Conservation (phyloP, 352 stramenopile species). For the Globisporangium orthogonon region DNA sequence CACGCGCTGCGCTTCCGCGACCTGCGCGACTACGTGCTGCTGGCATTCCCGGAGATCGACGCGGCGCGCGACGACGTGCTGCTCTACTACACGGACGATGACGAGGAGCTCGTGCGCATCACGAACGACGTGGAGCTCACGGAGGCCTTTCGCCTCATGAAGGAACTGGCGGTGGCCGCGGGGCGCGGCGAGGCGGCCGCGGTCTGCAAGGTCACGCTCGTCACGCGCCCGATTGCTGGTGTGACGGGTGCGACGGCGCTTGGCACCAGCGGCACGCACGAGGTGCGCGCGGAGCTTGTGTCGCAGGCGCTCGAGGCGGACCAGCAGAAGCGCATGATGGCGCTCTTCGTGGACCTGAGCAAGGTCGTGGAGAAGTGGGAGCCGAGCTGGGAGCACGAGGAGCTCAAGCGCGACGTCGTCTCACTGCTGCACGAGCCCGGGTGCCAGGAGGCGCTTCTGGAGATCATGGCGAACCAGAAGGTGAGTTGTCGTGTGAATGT, state of each 20-base stretch:
- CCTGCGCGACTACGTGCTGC: slow-evolving; percentile 56
- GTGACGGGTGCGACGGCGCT: not conserved
- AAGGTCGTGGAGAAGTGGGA: slow-evolving; percentile 75
- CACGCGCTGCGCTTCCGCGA: slow-evolving; percentile 47
- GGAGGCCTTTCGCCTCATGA: slow-evolving; percentile 74
- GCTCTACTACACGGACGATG: slow-evolving; percentile 82
- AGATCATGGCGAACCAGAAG: slow-evolving; percentile 41
- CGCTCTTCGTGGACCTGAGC: slow-evolving; percentile 70
- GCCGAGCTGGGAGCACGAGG: slow-evolving; percentile 39
- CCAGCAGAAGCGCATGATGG: slow-evolving; percentile 58
- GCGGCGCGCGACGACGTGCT: slow-evolving; percentile 30
- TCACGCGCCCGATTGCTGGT: slow-evolving; percentile 22
- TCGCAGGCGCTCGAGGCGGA: slow-evolving; percentile 38
- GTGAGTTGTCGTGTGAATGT: not conserved
- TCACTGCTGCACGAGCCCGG: slow-evolving; percentile 68
- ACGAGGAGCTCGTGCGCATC: slow-evolving; percentile 76
- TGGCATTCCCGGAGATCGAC: slow-evolving; percentile 58
- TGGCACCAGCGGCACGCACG: slow-evolving; percentile 9
- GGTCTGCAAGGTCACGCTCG: slow-evolving; percentile 70
- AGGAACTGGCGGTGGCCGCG: slow-evolving; percentile 41
- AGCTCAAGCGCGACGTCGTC: slow-evolving; percentile 65
- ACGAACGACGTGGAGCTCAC: slow-evolving; percentile 77
- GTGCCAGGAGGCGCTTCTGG: slow-evolving; percentile 61
- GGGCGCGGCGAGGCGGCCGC: slow-evolving; percentile 31
- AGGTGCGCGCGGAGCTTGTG: slow-evolving; percentile 20